phyloP scores from a whole-genome alignment of 805 yeast genomes.

The Candida sanyiensis region DNA sequence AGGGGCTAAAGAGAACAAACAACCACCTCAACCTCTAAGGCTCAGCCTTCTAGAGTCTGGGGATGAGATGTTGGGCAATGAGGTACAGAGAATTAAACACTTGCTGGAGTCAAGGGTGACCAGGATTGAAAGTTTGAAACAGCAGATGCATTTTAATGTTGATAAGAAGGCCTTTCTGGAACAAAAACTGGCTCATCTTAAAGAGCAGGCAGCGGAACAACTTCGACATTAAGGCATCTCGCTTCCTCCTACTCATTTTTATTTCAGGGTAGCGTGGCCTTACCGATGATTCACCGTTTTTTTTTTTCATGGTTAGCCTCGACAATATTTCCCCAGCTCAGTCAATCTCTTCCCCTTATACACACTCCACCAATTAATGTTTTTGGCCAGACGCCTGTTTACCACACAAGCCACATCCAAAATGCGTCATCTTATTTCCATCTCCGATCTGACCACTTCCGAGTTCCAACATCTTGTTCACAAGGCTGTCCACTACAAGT shows the following conservation, averaged over 20 bases:
- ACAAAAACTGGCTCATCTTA: not conserved
- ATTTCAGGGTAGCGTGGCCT: not conserved
- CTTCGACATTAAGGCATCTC: not conserved
- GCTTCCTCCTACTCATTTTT: not conserved
- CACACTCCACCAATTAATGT: not conserved
- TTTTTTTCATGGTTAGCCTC: not conserved
- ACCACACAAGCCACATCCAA: slow-evolving; percentile 10
- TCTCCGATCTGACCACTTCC: slow-evolving; percentile 64
- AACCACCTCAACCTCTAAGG: not conserved
- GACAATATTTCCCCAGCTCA: not conserved
- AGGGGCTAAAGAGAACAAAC: not conserved
- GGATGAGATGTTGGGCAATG: not conserved
- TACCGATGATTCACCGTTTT: not conserved
- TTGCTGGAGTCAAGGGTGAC: not conserved
- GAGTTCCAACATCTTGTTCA: slow-evolving; percentile 70
- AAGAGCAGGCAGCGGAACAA: not conserved
- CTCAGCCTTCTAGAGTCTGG: not conserved
- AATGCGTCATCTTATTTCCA: slow-evolving; percentile 70
- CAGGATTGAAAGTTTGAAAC: not conserved
- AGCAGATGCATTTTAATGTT: not conserved
- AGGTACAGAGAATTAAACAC: not conserved
- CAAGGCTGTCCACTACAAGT: slow-evolving; percentile 68
- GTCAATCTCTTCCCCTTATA: not conserved
- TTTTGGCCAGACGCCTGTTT: slow-evolving; percentile 17
- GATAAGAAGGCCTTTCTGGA: not conserved